A percentile compares a stretch with the other conserved stretches of the same genome.
Conservation (phyloP, 371 early-diverging fungal genomes). For the Conidiobolus incongruus region DNA sequence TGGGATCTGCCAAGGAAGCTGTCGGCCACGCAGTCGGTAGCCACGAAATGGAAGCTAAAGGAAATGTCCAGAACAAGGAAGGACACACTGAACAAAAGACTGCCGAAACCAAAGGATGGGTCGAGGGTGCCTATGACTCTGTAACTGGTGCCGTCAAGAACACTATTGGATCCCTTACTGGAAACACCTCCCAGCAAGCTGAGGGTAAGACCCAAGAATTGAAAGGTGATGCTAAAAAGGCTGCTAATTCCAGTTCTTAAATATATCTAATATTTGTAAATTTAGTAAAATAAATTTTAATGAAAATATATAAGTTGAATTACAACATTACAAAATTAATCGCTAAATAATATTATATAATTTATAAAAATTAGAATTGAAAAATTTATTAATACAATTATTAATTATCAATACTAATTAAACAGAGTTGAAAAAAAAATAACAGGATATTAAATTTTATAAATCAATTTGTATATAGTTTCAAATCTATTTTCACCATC, state of each 20-base stretch:
- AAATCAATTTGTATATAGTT: too few species aligned
- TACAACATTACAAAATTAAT: not conserved
- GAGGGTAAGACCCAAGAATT: constrained; percentile 14
- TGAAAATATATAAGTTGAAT: not conserved
- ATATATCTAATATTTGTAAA: too few species aligned
- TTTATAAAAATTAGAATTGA: too few species aligned
- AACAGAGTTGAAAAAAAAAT: too few species aligned
- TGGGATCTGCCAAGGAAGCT: constrained; percentile 11
- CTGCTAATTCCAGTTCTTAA: not conserved
- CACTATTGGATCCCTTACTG: constrained; percentile 12
- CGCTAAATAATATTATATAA: too few species aligned
- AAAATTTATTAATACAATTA: too few species aligned
- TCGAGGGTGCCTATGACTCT: constrained; percentile 10
- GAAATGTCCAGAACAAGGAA: constrained; percentile 9
- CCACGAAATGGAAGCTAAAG: constrained; percentile 6
- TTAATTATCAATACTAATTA: too few species aligned
- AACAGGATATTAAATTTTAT: too few species aligned
- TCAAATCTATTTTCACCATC: too few species aligned
- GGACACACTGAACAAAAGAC: constrained; percentile 9
- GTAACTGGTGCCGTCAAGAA: constrained; percentile 16
- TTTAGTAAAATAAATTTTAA: too few species aligned
- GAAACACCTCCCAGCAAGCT: constrained; percentile 14
- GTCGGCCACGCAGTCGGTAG: constrained; percentile 9
- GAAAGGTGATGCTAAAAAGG: constrained; percentile 13
- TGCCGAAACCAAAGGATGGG: constrained; percentile 7